A percentile compares a stretch with the other conserved stretches of the same genome.
Conservation (phyloP, 257 asterid species). For the Vinca minor region DNA sequence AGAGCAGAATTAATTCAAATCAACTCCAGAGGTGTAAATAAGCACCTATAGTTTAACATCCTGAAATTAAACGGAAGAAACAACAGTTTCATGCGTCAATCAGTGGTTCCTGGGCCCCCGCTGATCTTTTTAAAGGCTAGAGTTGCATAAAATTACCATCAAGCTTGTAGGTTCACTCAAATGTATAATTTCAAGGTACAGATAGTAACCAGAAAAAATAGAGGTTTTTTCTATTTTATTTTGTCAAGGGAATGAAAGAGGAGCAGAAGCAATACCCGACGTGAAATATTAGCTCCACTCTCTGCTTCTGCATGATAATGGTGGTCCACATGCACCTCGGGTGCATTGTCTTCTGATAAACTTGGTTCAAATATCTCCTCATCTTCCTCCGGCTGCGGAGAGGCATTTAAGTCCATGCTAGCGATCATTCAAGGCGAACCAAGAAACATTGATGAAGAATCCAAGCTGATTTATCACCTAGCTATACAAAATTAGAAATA, state of each 20-base stretch:
- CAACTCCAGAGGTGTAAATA: no score
- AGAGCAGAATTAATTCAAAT: neutral
- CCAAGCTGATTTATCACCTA: constrained; percentile 8
- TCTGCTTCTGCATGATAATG: constrained; percentile 48
- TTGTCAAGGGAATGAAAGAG: neutral
- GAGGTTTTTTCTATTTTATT: neutral
- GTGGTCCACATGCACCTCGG: constrained; percentile 37
- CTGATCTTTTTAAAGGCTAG: neutral
- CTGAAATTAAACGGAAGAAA: no score
- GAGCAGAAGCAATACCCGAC: constrained; percentile 45
- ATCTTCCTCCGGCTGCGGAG: constrained; percentile 91
- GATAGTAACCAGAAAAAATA: constrained; percentile 7
- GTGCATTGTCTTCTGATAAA: constrained; percentile 56
- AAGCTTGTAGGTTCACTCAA: neutral
- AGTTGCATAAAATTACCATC: neutral
- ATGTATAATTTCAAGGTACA: no score
- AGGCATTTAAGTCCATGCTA: constrained; percentile 93
- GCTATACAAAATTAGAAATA: constrained; percentile 4
- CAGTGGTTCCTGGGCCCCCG: neutral
- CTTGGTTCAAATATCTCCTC: constrained; percentile 54
- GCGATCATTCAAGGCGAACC: constrained; percentile 41
- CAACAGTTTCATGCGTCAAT: neutral
- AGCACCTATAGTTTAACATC: no score
- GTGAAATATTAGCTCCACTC: constrained; percentile 47
- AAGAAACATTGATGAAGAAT: constrained; percentile 39